phyloP scores from a whole-genome alignment of 345 rosid genomes.

The Raphanus raphanistrum region DNA sequence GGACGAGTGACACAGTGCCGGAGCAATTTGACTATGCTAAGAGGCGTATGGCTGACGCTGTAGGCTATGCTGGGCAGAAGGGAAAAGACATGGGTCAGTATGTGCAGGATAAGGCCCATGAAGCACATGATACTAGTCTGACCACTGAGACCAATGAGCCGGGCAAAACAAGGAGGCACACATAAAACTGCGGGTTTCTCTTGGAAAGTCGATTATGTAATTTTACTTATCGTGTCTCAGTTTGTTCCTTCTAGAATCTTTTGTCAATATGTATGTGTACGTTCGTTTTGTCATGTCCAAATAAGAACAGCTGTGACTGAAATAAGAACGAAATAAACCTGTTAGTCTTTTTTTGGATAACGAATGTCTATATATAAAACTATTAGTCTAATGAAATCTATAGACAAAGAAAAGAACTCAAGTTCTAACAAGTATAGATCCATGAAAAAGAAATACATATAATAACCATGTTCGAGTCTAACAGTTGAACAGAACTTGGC shows the following conservation, averaged over 20 bases:
- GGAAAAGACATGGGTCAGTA: conserved; percentile 63
- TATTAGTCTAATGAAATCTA: background rate
- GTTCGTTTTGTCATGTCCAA: conserved; percentile 30
- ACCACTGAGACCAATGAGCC: conserved; percentile 14
- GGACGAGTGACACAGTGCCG: conserved; percentile 37
- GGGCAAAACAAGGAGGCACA: background rate
- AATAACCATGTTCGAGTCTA: too few species aligned
- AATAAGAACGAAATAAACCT: conserved; percentile 26
- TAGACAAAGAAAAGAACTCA: background rate
- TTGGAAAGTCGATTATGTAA: background rate
- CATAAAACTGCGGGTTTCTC: background rate
- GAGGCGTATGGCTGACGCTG: conserved; percentile 46
- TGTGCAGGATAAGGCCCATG: conserved; percentile 34
- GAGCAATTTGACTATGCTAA: conserved; percentile 56
- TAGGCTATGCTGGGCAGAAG: conserved; percentile 57
- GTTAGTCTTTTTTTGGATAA: background rate
- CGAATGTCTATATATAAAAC: too few species aligned
- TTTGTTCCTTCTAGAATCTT: conserved; percentile 7
- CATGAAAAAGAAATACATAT: too few species aligned
- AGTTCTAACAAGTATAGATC: background rate
- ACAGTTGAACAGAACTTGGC: too few species aligned
- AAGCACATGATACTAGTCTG: conserved; percentile 18
- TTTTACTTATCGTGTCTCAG: conserved; percentile 14
- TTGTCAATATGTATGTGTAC: conserved; percentile 10
- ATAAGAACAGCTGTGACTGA: conserved; percentile 13